Evolutionary conservation across 1,139 yeast genomes (phyloP), one percentile per base, ranked within the genome.

Genomic region (Magnusiomyces magnusii): DNA sequence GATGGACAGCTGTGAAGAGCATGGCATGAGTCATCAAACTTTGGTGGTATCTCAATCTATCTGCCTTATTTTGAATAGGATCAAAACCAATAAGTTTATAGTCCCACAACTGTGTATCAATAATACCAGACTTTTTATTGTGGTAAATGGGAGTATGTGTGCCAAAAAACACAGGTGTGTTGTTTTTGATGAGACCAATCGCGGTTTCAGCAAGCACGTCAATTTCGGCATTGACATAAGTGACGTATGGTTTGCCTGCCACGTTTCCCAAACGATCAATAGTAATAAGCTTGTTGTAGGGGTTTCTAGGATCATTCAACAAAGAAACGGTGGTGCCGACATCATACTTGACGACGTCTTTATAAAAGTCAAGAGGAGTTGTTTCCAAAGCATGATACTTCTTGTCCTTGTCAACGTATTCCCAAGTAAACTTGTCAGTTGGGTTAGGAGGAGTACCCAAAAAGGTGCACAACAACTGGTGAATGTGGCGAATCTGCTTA

Each of bases 11-110:
- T 64, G 71, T 75, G 65, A 89, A 81, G 23, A 84, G 80, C 96
- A 89, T 88, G 47, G 96, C 96, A 67, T 88, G 96, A 17, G 95
- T 87, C 95, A 88, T 88, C 63, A 83, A 71, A 47, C 85, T 80
- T 68, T 84, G 82, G 62, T 76, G 78, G 69, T 80, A 83, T 56
- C 77, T 67, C 59, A 84, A 79, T 60, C 88, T 75, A 53, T 84
- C 80, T 17, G 83, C 82, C 71, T 84, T 84, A 66, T 61, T 75
- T 81, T 75, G 87, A 61, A 73, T 74, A 64, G 77, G 81, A 67
- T 78, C 82, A 75, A 74, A 87, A 0, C 85, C 91, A 61, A 87
- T 78, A 58, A 85, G 75, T 61, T 78, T 73, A 71, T 83, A 86
- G 67, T 86, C 85, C 81, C 85, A 88, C 23, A 86, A 79, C 42